Evolutionary conservation across 805 yeast species (phyloP), one percentile per base, ranked within the genome.

Genomic region (Barnettozyma sp.): DNA sequence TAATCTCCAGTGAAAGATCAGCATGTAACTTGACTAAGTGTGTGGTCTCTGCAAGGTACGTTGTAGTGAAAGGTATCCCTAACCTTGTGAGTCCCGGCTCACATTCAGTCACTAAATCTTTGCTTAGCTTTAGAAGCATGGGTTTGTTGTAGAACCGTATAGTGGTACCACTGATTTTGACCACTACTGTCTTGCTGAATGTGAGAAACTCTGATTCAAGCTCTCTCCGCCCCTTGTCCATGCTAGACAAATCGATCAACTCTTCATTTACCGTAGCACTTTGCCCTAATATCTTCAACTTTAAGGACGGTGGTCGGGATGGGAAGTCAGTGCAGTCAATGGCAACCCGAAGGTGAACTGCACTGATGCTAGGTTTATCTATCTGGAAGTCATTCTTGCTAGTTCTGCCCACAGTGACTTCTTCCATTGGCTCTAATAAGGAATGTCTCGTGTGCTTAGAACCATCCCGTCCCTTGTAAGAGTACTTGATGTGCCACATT

Each of bases 51-150:
- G 33, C 26, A 1, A 30, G 20, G 13, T 48, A 34, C 11, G 48
- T 41, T 4, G 46, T 30, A 20, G 52, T 34, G 26, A 54, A 48
- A 22, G 49, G 52, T 11, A 61, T 44, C 13, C 59, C 66, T 25
- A 56, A 13, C 2, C 43, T 46, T 26, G 45, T 44, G 23, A 60
- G 39, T 4, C 35, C 41, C 2, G 16, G 22, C 7, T 33, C 28
- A 8, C 30, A 33, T 8, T 37, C 23, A 0, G 48, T 42, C 9
- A 36, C 34, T 8, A 40, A 14, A 26, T 38, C 45, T 26, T 48
- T 34, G 0, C 39, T 30, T 1, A 39, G 10, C 30, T 19, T 48
- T 29, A 39, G 44, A 40, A 20, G 39, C 40, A 15, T 28, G 15
- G 15, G 38, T 42, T 11, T 39, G 27, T 26, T 38, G 41, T 12